A percentile compares a stretch with the other conserved stretches of the same genome.
phyloP scores from a whole-genome alignment of 1,284 basidiomycete genomes.

The Leccinum fallax region DNA sequence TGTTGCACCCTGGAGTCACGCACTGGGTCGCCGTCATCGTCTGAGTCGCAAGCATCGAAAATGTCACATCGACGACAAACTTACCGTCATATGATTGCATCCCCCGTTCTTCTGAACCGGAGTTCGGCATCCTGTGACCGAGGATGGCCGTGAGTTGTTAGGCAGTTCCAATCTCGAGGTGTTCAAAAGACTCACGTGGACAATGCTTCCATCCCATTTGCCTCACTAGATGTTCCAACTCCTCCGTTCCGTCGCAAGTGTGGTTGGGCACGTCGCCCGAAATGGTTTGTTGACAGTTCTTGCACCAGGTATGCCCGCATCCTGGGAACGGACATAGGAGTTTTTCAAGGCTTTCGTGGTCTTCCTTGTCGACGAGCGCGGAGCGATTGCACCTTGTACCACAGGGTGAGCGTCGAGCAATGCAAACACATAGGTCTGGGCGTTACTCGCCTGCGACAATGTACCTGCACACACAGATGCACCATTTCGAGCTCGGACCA shows the following conservation, averaged over 20 bases:
- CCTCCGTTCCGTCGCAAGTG: conserved; percentile 58
- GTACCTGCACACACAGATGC: conserved; percentile 51
- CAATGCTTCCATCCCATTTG: conserved; percentile 60
- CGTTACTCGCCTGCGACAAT: conserved; percentile 31
- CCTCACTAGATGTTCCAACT: conserved; percentile 52
- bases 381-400: background rate
- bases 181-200: conserved; percentile 32
- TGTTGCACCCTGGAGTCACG: conserved; percentile 58
- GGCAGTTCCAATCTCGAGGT: background rate
- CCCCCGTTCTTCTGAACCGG: conserved; percentile 59
- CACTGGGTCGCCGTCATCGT: conserved; percentile 45
- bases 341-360: conserved; percentile 2
- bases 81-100: conserved; percentile 69
- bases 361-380: too few relatives aligned
- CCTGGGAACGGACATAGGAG: conserved; percentile 47
- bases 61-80: conserved; percentile 20
- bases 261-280: conserved; percentile 42
- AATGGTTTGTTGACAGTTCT: conserved; percentile 50
- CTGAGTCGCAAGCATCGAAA: background rate
- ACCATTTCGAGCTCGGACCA: conserved; percentile 57
- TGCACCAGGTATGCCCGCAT: conserved; percentile 58
- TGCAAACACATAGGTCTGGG: background rate
- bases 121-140: conserved; percentile 52
- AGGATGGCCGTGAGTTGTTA: background rate
- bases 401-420: conserved; percentile 5